Evolutionary conservation across 805 yeast genomes (phyloP).

Genomic region (Ogataea naganishii): DNA sequence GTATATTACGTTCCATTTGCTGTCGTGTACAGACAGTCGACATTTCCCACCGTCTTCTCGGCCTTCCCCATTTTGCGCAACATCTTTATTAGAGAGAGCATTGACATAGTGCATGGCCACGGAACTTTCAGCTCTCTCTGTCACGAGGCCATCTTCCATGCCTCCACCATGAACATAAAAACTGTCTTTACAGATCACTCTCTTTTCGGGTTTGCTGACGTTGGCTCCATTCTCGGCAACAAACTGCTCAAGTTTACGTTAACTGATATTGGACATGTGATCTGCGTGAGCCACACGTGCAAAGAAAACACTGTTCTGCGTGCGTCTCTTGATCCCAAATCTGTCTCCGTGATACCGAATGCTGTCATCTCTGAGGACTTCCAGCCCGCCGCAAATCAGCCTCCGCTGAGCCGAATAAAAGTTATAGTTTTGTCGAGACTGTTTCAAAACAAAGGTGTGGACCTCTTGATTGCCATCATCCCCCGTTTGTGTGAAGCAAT

Average conservation of each 20-base stretch:
- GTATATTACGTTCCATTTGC: constrained; percentile 84
- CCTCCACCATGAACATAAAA: constrained; percentile 81
- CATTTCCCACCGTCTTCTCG: constrained; percentile 84
- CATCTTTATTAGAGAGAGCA: constrained; percentile 75
- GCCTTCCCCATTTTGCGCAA: constrained; percentile 80
- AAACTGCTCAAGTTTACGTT: constrained; percentile 76
- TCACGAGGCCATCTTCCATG: constrained; percentile 89
- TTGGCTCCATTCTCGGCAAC: constrained; percentile 77
- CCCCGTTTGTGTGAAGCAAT: constrained; percentile 69
- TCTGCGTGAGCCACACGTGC: constrained; percentile 95
- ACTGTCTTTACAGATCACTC: constrained; percentile 97
- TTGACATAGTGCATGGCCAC: constrained; percentile 92
- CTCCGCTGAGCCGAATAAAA: constrained; percentile 42
- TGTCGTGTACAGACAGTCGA: constrained; percentile 73
- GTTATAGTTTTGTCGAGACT: constrained; percentile 87
- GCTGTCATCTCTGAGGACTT: constrained; percentile 87
- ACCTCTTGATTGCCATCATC: constrained; percentile 70
- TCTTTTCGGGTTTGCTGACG: constrained; percentile 84
- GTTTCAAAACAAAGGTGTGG: constrained; percentile 96
- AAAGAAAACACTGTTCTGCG: constrained; percentile 91
- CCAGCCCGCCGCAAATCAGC: constrained; percentile 31
- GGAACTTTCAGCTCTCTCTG: constrained; percentile 83
- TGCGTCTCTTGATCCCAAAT: constrained; percentile 69
- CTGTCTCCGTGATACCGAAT: constrained; percentile 88
- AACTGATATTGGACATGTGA: constrained; percentile 83